Base-by-base conservation (phyloP, 768 basidiomycete genomes). In the Termitomyces sp. region DNA sequence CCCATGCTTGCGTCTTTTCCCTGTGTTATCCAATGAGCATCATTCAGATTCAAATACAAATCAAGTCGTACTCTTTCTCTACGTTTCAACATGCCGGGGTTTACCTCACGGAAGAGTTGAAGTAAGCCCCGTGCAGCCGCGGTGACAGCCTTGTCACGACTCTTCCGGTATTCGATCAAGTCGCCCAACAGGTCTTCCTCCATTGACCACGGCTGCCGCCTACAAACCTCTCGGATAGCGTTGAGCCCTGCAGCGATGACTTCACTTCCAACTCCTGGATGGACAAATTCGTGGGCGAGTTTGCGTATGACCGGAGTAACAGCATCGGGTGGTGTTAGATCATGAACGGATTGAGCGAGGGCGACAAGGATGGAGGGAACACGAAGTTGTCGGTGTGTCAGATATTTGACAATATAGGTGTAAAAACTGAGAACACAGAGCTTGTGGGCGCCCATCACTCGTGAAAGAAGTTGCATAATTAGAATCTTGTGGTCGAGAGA, bases 211-310 rank as follows among this genome's bases (percentile, higher is more conserved):
- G 96, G 93, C 67, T 99, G 97, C 39, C 96, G 72, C 32, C 90
- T 72, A 69, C 94, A 97, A n/a, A 99, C 83, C 69, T 98, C 96
- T 30, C 94, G 80, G 41, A 99, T 93, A 16, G 92, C 83, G 70
- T 99, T 99, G 60, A 99, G 74, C n/a, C 97, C 97, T 0, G 96
- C 97, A 1, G 95, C 86, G 59, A 98, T 89, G 64, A 98, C 94
- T 70, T 98, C 94, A 63, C 88, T 84, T 1, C 92, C 92, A 3
- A 98, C 97, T 47, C 97, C 97, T 0, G 96, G 95, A 70, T 98
- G 95, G 2, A 99, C 90, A 63, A 98, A 99, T 67, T 99, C 96
- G 64, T 89, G 84, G 0, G 95, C 94, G 56, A 99, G 74, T 72
- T 98, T 99, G 48, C 84, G 81, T 55, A 99, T 76, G 44, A 95